A percentile compares a stretch with the other conserved stretches of the same genome.
These are phyloP conservation scores for Monsonia emarginata DNA, from an alignment of 441 rosid genomes.

Conservation along the genomic window DNA sequence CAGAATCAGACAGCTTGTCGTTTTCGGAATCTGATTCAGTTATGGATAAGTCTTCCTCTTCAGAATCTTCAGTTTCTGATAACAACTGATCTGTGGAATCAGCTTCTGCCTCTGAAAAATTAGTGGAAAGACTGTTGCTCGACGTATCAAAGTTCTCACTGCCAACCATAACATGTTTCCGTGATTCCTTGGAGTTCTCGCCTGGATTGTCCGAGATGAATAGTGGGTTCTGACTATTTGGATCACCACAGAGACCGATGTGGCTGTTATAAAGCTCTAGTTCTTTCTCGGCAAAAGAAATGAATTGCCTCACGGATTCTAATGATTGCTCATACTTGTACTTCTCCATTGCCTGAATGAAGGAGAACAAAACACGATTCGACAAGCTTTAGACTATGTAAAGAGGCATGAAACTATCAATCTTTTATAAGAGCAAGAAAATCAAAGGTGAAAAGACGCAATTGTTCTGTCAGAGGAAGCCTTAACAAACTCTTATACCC, in stretches of 20 bases:
- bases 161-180: constrained; percentile 16
- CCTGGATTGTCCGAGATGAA: constrained; percentile 34
- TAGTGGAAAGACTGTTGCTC: constrained; percentile 15
- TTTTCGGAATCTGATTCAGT: constrained; percentile 32
- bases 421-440: not conserved
- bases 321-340: constrained; percentile 83
- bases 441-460: not conserved
- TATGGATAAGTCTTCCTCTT: constrained; percentile 20
- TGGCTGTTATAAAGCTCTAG: constrained; percentile 63
- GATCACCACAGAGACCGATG: constrained; percentile 56
- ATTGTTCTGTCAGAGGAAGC: not conserved
- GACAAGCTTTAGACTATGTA: not conserved
- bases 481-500: not conserved
- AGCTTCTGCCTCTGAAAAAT: constrained; percentile 25
- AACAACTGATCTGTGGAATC: constrained; percentile 23
- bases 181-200: constrained; percentile 22
- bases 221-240: constrained; percentile 40
- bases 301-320: constrained; percentile 64
- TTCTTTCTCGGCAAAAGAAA: constrained; percentile 65
- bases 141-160: constrained; percentile 16
- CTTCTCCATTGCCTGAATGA: constrained; percentile 62
- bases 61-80: constrained; percentile 27
- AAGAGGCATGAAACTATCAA: not conserved
- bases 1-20: constrained; percentile 11
- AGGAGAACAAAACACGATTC: constrained; percentile 1